These are phyloP conservation scores for Fusarium tanahbumbuense DNA, from an alignment of 2,329 filamentous ascomycete species.

Conservation along the genomic window DNA sequence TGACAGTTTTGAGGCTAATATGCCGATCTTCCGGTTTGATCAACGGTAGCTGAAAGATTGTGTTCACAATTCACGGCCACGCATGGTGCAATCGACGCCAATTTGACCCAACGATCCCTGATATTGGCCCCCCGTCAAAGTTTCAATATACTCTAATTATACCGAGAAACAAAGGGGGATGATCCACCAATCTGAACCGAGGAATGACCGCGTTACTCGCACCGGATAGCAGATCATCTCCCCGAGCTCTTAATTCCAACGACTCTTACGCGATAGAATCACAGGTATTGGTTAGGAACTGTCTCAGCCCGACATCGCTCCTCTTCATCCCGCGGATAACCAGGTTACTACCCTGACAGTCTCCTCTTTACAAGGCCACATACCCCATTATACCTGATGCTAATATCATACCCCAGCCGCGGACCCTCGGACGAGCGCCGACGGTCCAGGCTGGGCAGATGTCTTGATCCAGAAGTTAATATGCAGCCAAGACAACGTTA, in stretches of 20 bases:
- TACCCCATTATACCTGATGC: background rate
- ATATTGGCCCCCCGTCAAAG: conserved; percentile 38
- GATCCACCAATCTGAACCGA: conserved; percentile 15
- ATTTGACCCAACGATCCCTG: conserved; percentile 42
- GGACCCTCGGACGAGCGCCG: conserved; percentile 37
- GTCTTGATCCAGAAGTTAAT: conserved; percentile 20
- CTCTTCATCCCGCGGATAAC: conserved; percentile 24
- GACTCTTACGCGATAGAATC: conserved; percentile 42
- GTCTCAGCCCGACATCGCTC: conserved; percentile 21
- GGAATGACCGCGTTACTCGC: background rate
- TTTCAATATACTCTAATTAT: conserved; percentile 11
- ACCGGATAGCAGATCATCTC: conserved; percentile 6
- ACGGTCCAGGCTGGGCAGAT: conserved; percentile 38
- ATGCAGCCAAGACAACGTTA: conserved; percentile 20
- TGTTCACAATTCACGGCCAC: background rate
- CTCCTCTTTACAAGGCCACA: conserved; percentile 23
- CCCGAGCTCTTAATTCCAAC: conserved; percentile 7
- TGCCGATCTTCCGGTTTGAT: conserved; percentile 35
- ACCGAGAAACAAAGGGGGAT: conserved; percentile 4
- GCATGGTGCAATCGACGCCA: conserved; percentile 29
- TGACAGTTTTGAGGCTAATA: background rate
- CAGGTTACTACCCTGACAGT: background rate
- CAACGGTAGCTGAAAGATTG: conserved; percentile 5
- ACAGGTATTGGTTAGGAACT: background rate
- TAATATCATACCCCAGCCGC: conserved; percentile 24